phyloP scores from a whole-genome alignment of 176 grass and related monocot genomes.

The Oryza punctata region DNA sequence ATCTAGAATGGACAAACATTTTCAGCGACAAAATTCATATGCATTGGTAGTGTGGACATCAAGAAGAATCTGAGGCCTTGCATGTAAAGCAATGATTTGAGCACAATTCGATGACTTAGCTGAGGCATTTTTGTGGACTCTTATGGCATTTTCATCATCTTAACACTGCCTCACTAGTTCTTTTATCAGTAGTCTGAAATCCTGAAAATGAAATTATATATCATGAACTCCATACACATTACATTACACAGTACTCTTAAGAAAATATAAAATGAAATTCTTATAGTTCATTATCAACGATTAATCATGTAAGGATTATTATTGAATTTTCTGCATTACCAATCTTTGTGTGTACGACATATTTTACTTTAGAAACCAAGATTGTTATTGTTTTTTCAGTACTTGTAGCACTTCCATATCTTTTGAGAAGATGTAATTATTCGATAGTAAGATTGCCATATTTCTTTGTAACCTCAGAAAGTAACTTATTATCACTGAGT shows the following conservation, averaged over 20 bases:
- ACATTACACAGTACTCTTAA: no score
- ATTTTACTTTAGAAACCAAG: slow-evolving; percentile 13
- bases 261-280: not conserved
- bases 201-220: slow-evolving; percentile 14
- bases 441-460: slow-evolving; percentile 8
- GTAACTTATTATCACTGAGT: slow-evolving; percentile 25
- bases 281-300: not conserved
- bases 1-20: not conserved
- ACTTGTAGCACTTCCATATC: not conserved
- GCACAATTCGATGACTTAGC: slow-evolving; percentile 11
- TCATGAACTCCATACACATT: not conserved
- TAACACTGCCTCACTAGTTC: not conserved
- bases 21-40: not conserved
- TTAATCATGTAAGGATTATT: not conserved
- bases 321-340: slow-evolving; percentile 9
- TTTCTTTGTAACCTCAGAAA: slow-evolving; percentile 21
- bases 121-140: not conserved
- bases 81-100: slow-evolving; percentile 5
- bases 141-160: not conserved
- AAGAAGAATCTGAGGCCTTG: not conserved
- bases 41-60: not conserved
- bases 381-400: slow-evolving; percentile 11
- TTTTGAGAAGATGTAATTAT: not conserved
- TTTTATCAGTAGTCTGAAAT: not conserved
- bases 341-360: not conserved